These are phyloP conservation scores for Zygosaccharomyces siamensis DNA, from an alignment of 805 yeast genomes.

Conservation along the genomic window DNA sequence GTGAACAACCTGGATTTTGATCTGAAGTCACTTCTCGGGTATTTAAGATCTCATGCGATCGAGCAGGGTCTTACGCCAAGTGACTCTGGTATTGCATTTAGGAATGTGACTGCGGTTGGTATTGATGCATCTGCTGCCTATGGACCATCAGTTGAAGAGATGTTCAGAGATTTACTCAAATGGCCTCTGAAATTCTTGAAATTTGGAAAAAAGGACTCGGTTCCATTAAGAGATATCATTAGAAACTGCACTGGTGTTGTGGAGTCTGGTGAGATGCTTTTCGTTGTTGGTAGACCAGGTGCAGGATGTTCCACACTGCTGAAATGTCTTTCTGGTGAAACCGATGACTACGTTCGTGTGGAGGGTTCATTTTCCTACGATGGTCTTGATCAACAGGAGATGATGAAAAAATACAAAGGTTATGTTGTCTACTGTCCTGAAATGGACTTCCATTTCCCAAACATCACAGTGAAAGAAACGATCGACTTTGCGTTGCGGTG, in stretches of 20 bases:
- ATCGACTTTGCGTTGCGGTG: slow-evolving; percentile 46
- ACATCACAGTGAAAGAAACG: slow-evolving; percentile 47
- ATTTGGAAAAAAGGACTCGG: slow-evolving; percentile 32
- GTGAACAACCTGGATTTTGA: slow-evolving; percentile 45
- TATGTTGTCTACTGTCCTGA: slow-evolving; percentile 52
- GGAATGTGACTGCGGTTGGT: slow-evolving; percentile 42
- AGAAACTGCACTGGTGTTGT: slow-evolving; percentile 41
- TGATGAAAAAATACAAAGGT: slow-evolving; percentile 44
- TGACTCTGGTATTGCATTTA: slow-evolving; percentile 49
- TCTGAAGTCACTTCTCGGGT: slow-evolving; percentile 39
- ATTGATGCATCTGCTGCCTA: slow-evolving; percentile 50
- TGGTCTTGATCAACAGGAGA: slow-evolving; percentile 44
- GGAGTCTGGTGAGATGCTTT: slow-evolving; percentile 49
- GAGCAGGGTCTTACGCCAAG: slow-evolving; percentile 46
- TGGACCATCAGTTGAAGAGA: slow-evolving; percentile 45
- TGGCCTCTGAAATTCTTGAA: slow-evolving; percentile 28
- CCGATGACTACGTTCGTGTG: slow-evolving; percentile 35
- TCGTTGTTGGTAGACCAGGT: slow-evolving; percentile 56
- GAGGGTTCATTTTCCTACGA: slow-evolving; percentile 44
- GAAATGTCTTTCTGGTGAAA: slow-evolving; percentile 45
- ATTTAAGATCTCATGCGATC: slow-evolving; percentile 36
- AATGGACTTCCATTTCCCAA: slow-evolving; percentile 48
- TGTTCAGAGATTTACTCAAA: slow-evolving; percentile 34
- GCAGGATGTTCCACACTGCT: slow-evolving; percentile 59
- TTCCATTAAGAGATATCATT: slow-evolving; percentile 38